Conservation (phyloP, 164 flowering plant genomes). For the Platanus orientalis region DNA sequence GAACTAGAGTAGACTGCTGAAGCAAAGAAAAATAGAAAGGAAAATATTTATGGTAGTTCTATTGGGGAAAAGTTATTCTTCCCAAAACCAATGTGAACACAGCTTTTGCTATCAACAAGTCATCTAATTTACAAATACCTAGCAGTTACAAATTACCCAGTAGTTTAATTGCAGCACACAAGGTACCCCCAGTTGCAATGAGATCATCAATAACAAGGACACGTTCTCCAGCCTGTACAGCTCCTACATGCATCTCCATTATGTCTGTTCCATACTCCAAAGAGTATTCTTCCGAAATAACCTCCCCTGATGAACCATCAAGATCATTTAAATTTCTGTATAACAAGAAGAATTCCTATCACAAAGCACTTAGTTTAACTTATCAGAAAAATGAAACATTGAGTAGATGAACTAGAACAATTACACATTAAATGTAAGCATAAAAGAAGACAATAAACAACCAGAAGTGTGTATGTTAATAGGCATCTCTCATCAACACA, state of each 20-base stretch:
- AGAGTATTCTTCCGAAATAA: no score
- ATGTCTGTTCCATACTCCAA: constrained; percentile 74
- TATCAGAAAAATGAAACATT: no score
- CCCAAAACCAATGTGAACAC: not conserved
- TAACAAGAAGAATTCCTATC: not conserved
- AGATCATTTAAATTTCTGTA: not conserved
- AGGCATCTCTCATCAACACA: no score
- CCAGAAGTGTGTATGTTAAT: no score
- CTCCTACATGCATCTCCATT: constrained; percentile 79
- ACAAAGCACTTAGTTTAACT: not conserved
- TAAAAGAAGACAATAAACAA: no score
- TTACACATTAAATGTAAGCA: no score
- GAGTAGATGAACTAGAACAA: no score
- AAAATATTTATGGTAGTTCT: no score
- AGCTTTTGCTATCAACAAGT: not conserved
- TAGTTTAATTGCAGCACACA: constrained; percentile 60
- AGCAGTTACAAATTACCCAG: constrained; percentile 35
- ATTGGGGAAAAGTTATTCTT: not conserved
- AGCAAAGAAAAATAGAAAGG: no score
- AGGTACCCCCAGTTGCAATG: constrained; percentile 74
- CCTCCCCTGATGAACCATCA: constrained; percentile 39
- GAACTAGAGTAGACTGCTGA: no score
- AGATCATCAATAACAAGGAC: constrained; percentile 64
- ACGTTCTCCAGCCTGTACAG: constrained; percentile 63
- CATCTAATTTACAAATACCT: not conserved